A percentile compares a stretch with the other conserved stretches of the same genome.
Evolutionary conservation across 208 protist species (phyloP).

Genomic region (Naegleria lovaniensis): DNA sequence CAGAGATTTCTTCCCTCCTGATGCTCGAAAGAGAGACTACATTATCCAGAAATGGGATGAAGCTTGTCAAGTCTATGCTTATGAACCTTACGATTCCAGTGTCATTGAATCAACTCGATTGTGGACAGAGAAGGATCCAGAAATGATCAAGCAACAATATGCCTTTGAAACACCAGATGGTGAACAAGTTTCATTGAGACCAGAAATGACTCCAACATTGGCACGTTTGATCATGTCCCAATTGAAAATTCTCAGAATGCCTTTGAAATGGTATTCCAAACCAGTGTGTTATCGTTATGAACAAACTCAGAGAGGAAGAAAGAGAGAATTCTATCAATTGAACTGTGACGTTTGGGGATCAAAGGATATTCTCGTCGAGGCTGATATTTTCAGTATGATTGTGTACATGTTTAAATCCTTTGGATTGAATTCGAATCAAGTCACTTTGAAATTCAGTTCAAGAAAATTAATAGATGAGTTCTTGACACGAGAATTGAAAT

Average conservation of each 20-base stretch:
- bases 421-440: not conserved
- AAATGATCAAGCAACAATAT: conserved; percentile 89
- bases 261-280: conserved; percentile 87
- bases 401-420: conserved; percentile 52
- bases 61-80: conserved; percentile 69
- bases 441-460: conserved; percentile 53
- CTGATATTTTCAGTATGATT: conserved; percentile 77
- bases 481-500: conserved; percentile 66
- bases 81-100: conserved; percentile 89
- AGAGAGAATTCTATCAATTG: conserved; percentile 90
- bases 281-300: conserved; percentile 91
- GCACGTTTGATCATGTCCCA: conserved; percentile 76
- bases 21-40: conserved; percentile 76
- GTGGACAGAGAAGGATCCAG: conserved; percentile 81
- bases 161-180: conserved; percentile 85
- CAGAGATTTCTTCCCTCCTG: conserved; percentile 86
- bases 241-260: conserved; percentile 71
- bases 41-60: conserved; percentile 77
- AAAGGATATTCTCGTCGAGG: conserved; percentile 72
- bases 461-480: conserved; percentile 79
- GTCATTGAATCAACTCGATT: conserved; percentile 81
- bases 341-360: conserved; percentile 93
- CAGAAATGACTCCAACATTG: conserved; percentile 89
- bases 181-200: conserved; percentile 79
- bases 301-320: conserved; percentile 77